Evolutionary conservation across 1,284 basidiomycete genomes (phyloP), one percentile per base, ranked within the genome.

Genomic region (Ganoderma lucidum): DNA sequence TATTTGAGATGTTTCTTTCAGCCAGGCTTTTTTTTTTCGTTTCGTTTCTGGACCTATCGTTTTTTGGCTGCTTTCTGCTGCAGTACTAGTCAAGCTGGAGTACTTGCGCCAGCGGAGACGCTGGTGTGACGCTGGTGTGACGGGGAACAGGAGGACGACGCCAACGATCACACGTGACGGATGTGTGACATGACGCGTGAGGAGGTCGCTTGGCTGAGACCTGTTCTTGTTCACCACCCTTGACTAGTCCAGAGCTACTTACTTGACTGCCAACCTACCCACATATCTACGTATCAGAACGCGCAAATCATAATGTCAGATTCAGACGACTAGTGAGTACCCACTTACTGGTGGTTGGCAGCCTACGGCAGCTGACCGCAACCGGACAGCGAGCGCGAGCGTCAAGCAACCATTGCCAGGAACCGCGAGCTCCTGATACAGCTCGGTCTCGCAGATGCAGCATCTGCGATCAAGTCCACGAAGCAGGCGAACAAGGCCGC

Each of bases 381-480:
- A 12, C 55, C 17, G 17, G 62, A 17, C 72, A 93, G 93, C 76
- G 93, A 94, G 80, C 80, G 86, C 42, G 90, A 93, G 75, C 89
- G 93, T 17, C 88, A 91, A 75, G 89, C 88, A 9, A 94, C 93
- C 75, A 94, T 95, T 63, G 92, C 91, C 14, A 86, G 91, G 61
- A 95, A 95, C 77, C 88, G 87, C 55, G 90, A 88, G 12, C 82
- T 94, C 9, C 83, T 95, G 42, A 89, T 91, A 69, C 80, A 91
- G 75, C 85, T 95, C 30, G 87, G 91, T 23, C 81, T 94, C 42
- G 87, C 88, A 72, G 87, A 88, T 73, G 88, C 87, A 2, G 84
- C 86, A 19, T 76, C 82, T 0, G 84, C 71, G 14, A 63, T 75
- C 1, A 76, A 75, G 37, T 63, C 72, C 3, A 53, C 62, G 37